Conservation (phyloP, 2,329 filamentous ascomycete species). For the Leptographium radiaticola region DNA sequence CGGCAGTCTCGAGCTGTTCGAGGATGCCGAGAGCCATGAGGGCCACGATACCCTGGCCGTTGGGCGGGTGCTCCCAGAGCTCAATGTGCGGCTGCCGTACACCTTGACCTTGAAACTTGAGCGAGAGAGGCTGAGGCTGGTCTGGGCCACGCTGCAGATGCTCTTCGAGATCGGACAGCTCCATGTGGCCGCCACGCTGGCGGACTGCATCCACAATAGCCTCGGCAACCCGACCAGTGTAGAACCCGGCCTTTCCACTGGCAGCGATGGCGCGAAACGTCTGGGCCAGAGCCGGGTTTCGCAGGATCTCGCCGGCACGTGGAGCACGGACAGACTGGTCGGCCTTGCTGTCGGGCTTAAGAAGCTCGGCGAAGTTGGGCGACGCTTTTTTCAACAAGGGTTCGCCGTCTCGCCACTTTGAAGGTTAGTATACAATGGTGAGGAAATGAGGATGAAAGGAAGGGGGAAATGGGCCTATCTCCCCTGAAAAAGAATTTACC, state of each 20-base stretch:
- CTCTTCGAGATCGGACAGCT: constrained; percentile 65
- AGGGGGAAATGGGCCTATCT: no score
- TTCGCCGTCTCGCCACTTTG: constrained; percentile 61
- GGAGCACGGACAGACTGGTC: constrained; percentile 62
- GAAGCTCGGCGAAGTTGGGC: constrained; percentile 75
- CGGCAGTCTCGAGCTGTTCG: constrained; percentile 65
- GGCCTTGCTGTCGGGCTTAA: constrained; percentile 61
- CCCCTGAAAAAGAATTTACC: neutral
- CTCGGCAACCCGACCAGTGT: constrained; percentile 70
- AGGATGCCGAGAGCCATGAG: constrained; percentile 90
- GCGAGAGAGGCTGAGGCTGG: constrained; percentile 70
- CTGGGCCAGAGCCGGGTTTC: constrained; percentile 64
- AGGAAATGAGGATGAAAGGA: neutral
- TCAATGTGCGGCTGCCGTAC: constrained; percentile 43
- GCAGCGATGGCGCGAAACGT: constrained; percentile 70
- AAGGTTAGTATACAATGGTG: neutral
- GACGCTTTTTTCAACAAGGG: constrained; percentile 54
- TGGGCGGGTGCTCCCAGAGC: constrained; percentile 93
- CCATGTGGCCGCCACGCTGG: constrained; percentile 64
- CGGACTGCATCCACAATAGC: constrained; percentile 66
- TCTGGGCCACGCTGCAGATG: constrained; percentile 59
- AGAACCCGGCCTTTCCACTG: constrained; percentile 84
- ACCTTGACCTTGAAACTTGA: constrained; percentile 41
- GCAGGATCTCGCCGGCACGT: constrained; percentile 73
- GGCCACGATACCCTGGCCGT: constrained; percentile 90